Evolutionary conservation across 2,329 filamentous ascomycete species (phyloP), one percentile per base, ranked within the genome.

Genomic region (Lachnellula occidentalis): DNA sequence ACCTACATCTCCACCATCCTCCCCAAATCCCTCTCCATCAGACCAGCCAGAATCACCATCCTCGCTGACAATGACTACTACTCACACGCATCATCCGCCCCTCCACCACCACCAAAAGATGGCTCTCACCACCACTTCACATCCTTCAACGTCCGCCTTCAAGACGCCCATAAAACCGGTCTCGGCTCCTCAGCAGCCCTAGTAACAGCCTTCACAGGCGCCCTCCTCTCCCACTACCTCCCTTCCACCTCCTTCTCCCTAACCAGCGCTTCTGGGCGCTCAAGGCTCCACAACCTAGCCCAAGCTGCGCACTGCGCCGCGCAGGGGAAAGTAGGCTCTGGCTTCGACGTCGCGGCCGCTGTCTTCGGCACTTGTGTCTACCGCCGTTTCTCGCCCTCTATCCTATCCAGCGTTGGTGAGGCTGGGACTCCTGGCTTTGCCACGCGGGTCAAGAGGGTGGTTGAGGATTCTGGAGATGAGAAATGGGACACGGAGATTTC

Each of bases 11-110:
- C 60, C 66, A 72, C 62, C 59, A 64, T 58, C 68, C 58, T 72
- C 50, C 66, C 67, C 43, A 65, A 73, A 5, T 11, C 19, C 63
- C 66, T 37, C 71, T 74, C 62, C 67, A 83, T 94, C 66, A 78
- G 79, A 14, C 82, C 91, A 4, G 74, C 87, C 31, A 83, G 83
- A 14, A 82, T 97, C 70, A 91, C 88, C 58, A 92, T 99, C 69
- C 81, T 97, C 36, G 92, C 94, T 57, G 91, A 96, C 73, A 92
- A 94, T 67, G 90, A 95, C 75, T 99, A 99, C 79, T 99, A 97
- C 76, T 96, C 94, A 4, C 83, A 86, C 56, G 78, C 85, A 2
- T 69, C 69, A 12, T 22, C 58, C 19, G 52, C 60, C 14, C 50
- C 63, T 36, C 58, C 71, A 54, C 68, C 76, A 17, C 68, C 70